Evolutionary conservation across 2,329 filamentous ascomycete genomes (phyloP).

Genomic region (Trichoderma brevicompactum): DNA sequence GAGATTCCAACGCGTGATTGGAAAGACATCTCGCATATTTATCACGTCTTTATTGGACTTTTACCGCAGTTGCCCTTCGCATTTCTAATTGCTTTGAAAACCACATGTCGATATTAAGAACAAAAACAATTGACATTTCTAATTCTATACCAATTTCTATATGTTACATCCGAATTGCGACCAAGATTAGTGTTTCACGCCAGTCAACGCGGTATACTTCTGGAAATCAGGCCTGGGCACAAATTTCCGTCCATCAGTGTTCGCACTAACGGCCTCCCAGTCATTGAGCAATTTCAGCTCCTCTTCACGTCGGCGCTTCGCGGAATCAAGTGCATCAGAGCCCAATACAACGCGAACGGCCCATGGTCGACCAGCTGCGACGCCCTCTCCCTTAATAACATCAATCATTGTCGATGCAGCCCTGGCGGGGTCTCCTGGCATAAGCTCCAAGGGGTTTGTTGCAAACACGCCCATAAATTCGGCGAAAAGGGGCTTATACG

Average conservation of each 20-base stretch:
- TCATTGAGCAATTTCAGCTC: constrained; percentile 32
- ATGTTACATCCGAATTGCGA: background rate
- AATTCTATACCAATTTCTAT: background rate
- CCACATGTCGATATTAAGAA: background rate
- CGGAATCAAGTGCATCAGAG: constrained; percentile 37
- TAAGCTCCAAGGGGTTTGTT: constrained; percentile 32
- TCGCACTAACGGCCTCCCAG: constrained; percentile 37
- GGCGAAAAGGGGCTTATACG: constrained; percentile 35
- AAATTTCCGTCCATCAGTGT: constrained; percentile 31
- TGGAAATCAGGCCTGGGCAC: constrained; percentile 13
- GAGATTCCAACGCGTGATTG: no score
- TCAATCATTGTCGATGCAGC: constrained; percentile 36
- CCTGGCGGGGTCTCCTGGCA: constrained; percentile 37
- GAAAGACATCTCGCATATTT: no score
- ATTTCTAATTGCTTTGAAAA: background rate
- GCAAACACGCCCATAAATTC: constrained; percentile 35
- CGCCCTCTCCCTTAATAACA: constrained; percentile 38
- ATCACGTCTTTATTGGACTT: no score
- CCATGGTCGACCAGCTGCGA: constrained; percentile 35
- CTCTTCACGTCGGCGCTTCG: constrained; percentile 34
- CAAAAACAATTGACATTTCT: background rate
- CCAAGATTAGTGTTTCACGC: background rate
- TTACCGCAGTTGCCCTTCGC: no score
- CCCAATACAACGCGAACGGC: constrained; percentile 40
- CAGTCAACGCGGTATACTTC: background rate